Conservation (phyloP, 352 stramenopile species). For the Phytophthora litchii region DNA sequence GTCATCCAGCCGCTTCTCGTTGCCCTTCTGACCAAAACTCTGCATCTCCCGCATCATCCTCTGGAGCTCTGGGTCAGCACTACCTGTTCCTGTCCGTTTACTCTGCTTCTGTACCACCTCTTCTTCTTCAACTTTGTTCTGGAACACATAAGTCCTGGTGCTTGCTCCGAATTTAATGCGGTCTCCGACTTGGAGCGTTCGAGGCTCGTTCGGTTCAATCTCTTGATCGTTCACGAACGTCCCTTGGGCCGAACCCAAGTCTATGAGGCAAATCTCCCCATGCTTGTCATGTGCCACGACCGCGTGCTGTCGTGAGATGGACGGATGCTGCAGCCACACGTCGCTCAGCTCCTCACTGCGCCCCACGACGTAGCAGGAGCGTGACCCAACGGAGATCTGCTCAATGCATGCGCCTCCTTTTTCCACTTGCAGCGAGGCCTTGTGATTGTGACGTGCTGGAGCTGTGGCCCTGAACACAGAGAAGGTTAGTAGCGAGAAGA, state of each 20-base stretch:
- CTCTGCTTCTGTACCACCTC: not conserved
- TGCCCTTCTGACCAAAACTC: conserved; percentile 45
- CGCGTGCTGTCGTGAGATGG: conserved; percentile 83
- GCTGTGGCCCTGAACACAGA: conserved; percentile 50
- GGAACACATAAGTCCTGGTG: conserved; percentile 62
- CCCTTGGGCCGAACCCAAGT: conserved; percentile 85
- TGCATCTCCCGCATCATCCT: conserved; percentile 50
- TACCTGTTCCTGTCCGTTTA: conserved; percentile 7
- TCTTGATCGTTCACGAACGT: conserved; percentile 81
- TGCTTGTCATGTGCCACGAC: conserved; percentile 71
- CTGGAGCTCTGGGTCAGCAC: conserved; percentile 31
- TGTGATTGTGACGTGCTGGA: conserved; percentile 46
- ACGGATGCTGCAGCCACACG: conserved; percentile 77
- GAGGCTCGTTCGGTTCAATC: conserved; percentile 56
- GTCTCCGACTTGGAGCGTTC: conserved; percentile 50
- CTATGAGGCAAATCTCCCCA: conserved; percentile 60
- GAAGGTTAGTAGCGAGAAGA: conserved; percentile 4
- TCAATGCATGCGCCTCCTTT: conserved; percentile 59
- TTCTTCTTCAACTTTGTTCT: conserved; percentile 26
- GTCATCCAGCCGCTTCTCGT: not conserved
- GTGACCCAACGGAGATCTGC: conserved; percentile 46
- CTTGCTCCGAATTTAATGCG: conserved; percentile 66
- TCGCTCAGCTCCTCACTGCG: conserved; percentile 81
- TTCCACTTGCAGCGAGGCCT: conserved; percentile 54
- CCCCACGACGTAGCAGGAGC: conserved; percentile 73